Conservation (phyloP, 208 protist species). For the Hexamita inflata region DNA sequence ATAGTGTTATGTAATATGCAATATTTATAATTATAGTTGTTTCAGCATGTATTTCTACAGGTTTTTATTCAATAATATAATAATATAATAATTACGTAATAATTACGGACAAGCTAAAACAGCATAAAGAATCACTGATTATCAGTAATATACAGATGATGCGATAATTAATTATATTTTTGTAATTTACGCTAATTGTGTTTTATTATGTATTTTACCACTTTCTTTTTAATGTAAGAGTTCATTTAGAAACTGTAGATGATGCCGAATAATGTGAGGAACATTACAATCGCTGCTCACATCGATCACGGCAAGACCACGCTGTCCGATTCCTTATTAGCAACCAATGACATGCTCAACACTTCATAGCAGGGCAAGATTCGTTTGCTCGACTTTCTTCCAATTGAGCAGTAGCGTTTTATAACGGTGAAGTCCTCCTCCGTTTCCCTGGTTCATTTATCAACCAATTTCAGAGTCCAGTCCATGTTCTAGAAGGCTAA, state of each 20-base stretch:
- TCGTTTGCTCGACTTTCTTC: slow-evolving; percentile 18
- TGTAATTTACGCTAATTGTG: too few species aligned
- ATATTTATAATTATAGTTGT: too few species aligned
- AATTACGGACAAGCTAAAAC: too few species aligned
- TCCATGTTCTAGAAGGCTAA: not conserved
- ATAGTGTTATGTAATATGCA: too few species aligned
- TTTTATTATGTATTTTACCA: too few species aligned
- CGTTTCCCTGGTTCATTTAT: slow-evolving; percentile 24
- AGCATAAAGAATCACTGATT: too few species aligned
- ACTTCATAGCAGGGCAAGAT: not conserved
- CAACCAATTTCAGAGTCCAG: not conserved
- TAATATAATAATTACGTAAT: too few species aligned
- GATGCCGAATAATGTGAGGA: not conserved
- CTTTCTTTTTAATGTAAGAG: not conserved
- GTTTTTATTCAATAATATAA: too few species aligned
- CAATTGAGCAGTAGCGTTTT: slow-evolving; percentile 18
- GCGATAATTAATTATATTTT: too few species aligned
- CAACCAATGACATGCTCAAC: slow-evolving; percentile 9
- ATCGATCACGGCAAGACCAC: slow-evolving; percentile 34
- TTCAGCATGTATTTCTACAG: too few species aligned
- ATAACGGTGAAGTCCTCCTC: slow-evolving; percentile 36
- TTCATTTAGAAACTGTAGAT: not conserved
- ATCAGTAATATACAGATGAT: too few species aligned
- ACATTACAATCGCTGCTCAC: slow-evolving; percentile 13
- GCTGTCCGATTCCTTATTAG: slow-evolving; percentile 28